Conservation (phyloP, 106 monocot species). For the Dactylorhiza incarnata region DNA sequence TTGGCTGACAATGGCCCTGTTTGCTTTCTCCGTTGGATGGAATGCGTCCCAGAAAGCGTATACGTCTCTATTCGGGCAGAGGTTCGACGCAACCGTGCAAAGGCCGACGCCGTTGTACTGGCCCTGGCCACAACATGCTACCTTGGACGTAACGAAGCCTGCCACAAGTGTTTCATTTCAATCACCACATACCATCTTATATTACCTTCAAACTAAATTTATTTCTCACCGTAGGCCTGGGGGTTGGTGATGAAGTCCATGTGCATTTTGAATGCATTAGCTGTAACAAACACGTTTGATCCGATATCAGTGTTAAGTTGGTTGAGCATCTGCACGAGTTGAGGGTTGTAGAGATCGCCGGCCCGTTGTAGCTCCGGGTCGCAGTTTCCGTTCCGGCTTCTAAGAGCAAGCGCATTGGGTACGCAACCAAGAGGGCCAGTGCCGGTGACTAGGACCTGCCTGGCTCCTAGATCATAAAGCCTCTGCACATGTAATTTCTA, state of each 20-base stretch:
- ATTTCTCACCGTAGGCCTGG: slow-evolving; percentile 7
- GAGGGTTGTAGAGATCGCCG: slow-evolving; percentile 32
- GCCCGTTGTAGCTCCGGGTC: slow-evolving; percentile 27
- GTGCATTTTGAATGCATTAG: slow-evolving; percentile 29
- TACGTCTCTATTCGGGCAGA: slow-evolving; percentile 43
- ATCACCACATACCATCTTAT: neutral
- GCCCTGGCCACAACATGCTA: slow-evolving; percentile 82
- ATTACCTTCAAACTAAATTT: neutral
- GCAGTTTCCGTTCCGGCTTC: slow-evolving; percentile 26
- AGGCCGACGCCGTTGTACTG: slow-evolving; percentile 75
- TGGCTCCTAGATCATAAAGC: slow-evolving; percentile 32
- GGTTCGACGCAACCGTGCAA: slow-evolving; percentile 49
- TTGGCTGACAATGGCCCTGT: slow-evolving; percentile 58
- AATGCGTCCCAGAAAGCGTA: slow-evolving; percentile 75
- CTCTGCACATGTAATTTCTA: slow-evolving; percentile 19
- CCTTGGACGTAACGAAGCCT: slow-evolving; percentile 70
- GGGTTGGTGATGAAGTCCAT: slow-evolving; percentile 41
- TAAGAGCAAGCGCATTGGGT: slow-evolving; percentile 30
- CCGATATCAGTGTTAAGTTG: slow-evolving; percentile 31
- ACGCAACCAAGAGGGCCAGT: slow-evolving; percentile 50
- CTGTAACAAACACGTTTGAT: slow-evolving; percentile 28
- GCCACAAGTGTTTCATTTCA: neutral
- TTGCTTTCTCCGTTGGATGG: slow-evolving; percentile 69
- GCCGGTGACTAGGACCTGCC: slow-evolving; percentile 38
- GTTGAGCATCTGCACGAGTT: slow-evolving; percentile 16